Evolutionary conservation across 345 rosid genomes (phyloP).

Genomic region (Citrus sinensis): DNA sequence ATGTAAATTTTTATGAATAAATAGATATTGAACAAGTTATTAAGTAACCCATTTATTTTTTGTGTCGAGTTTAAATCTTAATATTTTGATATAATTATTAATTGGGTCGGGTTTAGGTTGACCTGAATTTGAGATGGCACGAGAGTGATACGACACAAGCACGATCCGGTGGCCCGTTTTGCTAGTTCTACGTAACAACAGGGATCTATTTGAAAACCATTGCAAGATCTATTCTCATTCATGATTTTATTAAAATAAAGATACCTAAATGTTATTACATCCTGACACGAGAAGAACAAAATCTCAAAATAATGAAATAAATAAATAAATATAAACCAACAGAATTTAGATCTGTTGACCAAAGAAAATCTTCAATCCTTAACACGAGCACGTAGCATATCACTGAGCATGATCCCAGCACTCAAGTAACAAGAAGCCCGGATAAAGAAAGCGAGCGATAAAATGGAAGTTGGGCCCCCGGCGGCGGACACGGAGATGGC

Average conservation of each 20-base stretch:
- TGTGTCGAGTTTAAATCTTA: too few relatives aligned
- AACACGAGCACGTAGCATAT: neutral
- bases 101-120: accelerated
- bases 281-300: neutral
- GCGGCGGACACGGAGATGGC: constrained; percentile 78
- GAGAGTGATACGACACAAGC: too few relatives aligned
- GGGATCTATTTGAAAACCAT: neutral
- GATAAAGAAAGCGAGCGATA: neutral
- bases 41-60: too few relatives aligned
- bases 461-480: constrained; percentile 25
- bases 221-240: too few relatives aligned
- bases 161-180: too few relatives aligned
- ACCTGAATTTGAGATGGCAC: too few relatives aligned
- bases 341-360: neutral
- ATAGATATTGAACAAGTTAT: too few relatives aligned
- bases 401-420: neutral
- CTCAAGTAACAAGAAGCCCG: neutral
- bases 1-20: too few relatives aligned
- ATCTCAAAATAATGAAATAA: neutral
- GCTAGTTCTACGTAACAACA: too few relatives aligned
- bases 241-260: neutral
- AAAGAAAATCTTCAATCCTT: neutral
- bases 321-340: neutral
- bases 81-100: too few relatives aligned
- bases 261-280: neutral